Evolutionary conservation across 2,329 filamentous ascomycete species (phyloP).

Genomic region (Sporothrix brasiliensis): DNA sequence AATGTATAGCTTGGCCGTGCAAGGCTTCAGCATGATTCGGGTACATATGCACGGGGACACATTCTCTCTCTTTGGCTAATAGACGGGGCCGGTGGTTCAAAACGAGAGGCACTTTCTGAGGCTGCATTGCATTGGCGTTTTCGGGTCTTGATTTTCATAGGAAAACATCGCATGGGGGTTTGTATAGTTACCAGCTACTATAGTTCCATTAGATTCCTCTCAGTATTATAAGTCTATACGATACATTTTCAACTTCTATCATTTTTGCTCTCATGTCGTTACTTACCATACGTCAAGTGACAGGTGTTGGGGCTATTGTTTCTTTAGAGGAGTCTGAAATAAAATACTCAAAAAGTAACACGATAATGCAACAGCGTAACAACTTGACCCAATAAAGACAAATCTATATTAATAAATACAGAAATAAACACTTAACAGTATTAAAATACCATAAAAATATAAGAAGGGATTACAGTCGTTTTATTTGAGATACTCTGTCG

Average conservation of each 20-base stretch:
- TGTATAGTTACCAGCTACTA: not conserved
- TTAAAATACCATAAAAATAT: not conserved
- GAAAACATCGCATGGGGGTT: not conserved
- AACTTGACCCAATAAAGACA: not conserved
- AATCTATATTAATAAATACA: not conserved
- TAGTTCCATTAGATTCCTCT: conserved; percentile 23
- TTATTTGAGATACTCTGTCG: not conserved
- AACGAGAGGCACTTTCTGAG: not conserved
- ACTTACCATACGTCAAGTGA: not conserved
- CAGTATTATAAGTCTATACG: not conserved
- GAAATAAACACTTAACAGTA: not conserved
- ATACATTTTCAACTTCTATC: not conserved
- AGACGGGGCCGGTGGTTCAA: not conserved
- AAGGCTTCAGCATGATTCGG: not conserved
- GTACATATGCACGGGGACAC: not conserved
- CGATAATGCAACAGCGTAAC: not conserved
- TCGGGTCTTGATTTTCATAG: conserved; percentile 15
- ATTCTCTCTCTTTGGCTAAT: not conserved
- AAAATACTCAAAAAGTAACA: too few relatives aligned
- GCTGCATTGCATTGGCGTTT: conserved; percentile 27
- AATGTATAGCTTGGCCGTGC: not conserved
- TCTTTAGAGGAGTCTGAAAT: not conserved
- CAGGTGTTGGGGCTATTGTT: not conserved
- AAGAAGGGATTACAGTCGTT: not conserved
- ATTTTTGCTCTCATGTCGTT: not conserved